These are phyloP conservation scores for Schizosaccharomyces pombe DNA, from an alignment of 805 yeast genomes.

Conservation along the genomic window DNA sequence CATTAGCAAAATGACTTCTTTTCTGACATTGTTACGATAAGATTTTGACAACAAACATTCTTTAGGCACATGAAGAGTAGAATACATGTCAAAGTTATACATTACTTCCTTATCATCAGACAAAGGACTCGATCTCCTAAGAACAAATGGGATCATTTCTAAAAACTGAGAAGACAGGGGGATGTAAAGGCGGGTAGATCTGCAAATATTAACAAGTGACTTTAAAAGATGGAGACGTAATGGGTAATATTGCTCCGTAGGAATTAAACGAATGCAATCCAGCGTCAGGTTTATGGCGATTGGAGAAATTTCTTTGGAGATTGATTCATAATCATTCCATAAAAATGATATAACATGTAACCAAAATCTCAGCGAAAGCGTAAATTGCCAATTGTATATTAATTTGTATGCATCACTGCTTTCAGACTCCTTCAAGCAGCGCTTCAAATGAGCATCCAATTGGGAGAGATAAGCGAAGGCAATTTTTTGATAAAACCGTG, in stretches of 20 bases:
- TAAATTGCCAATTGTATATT: conserved; percentile 90
- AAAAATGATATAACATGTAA: conserved; percentile 17
- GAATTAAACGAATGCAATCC: conserved; percentile 72
- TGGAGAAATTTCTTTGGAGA: conserved; percentile 57
- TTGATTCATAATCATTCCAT: conserved; percentile 7
- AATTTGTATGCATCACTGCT: conserved; percentile 47
- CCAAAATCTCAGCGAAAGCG: conserved; percentile 92
- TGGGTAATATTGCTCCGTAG: conserved; percentile 86
- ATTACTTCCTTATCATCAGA: neutral
- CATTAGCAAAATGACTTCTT: conserved; percentile 51
- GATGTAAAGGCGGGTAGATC: conserved; percentile 68
- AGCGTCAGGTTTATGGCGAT: conserved; percentile 76
- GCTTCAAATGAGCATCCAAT: conserved; percentile 75
- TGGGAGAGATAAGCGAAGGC: conserved; percentile 87
- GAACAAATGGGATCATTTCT: neutral
- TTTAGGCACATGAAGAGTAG: neutral
- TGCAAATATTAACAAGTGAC: conserved; percentile 61
- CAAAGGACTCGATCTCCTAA: no score
- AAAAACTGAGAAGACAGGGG: conserved; percentile 62
- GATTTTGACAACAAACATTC: neutral
- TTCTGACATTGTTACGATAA: neutral
- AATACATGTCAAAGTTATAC: neutral
- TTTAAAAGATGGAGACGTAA: conserved; percentile 69
- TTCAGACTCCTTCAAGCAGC: conserved; percentile 40
- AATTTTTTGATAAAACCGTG: neutral